Conservation (phyloP, 2,329 filamentous ascomycete species). For the Aureobasidium melanogenum region DNA sequence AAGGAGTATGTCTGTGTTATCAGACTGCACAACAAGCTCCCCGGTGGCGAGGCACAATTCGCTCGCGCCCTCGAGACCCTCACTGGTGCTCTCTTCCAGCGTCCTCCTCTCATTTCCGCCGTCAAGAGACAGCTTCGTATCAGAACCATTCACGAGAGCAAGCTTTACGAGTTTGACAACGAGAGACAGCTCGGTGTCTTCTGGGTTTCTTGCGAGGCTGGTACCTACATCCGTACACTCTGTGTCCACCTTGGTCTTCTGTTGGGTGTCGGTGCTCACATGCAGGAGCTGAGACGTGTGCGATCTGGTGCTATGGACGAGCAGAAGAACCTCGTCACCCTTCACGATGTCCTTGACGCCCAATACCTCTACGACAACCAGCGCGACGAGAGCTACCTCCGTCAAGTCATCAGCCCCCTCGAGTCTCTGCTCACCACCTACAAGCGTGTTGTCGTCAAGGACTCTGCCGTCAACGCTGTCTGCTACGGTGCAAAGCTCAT, state of each 20-base stretch:
- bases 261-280: constrained; percentile 82
- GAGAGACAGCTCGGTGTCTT: constrained; percentile 95
- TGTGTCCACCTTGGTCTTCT: constrained; percentile 83
- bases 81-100: constrained; percentile 93
- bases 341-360: constrained; percentile 91
- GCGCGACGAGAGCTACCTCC: constrained; percentile 84
- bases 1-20: constrained; percentile 99
- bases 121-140: constrained; percentile 99
- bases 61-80: constrained; percentile 89
- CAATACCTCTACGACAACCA: constrained; percentile 96
- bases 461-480: constrained; percentile 90
- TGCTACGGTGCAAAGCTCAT: constrained; percentile 99
- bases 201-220: constrained; percentile 98
- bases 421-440: constrained; percentile 88
- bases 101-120: constrained; percentile 91
- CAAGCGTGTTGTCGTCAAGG: constrained; percentile 97
- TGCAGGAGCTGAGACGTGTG: constrained; percentile 95
- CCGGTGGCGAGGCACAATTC: constrained; percentile 87
- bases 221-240: constrained; percentile 96
- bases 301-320: constrained; percentile 93
- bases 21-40: constrained; percentile 88
- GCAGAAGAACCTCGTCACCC: constrained; percentile 76
- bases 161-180: constrained; percentile 93
- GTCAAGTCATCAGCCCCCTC: constrained; percentile 82
- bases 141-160: constrained; percentile 95